These are phyloP conservation scores for Puccinia horiana DNA, from an alignment of 1,284 basidiomycete species.

Conservation along the genomic window DNA sequence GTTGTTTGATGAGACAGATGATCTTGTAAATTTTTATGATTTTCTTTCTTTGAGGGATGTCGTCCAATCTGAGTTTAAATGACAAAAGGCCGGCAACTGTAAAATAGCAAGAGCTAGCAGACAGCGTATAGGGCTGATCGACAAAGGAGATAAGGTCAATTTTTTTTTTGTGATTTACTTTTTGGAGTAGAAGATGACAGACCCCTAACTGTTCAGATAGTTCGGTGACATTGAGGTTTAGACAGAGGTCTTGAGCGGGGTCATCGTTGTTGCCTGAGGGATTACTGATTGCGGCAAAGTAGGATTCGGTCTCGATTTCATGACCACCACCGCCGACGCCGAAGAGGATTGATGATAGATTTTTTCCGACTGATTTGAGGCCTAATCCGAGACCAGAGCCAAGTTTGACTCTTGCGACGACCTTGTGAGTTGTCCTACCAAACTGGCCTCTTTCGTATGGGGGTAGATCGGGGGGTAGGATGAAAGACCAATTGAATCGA, in stretches of 20 bases:
- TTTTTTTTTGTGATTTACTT: background rate
- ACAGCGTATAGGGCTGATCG: conserved; percentile 26
- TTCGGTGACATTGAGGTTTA: conserved; percentile 26
- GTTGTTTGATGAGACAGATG: conserved; percentile 30
- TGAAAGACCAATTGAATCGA: conserved; percentile 31
- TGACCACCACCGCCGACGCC: conserved; percentile 19
- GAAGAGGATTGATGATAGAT: conserved; percentile 28
- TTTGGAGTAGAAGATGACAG: background rate
- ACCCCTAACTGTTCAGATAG: conserved; percentile 36
- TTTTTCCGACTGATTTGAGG: conserved; percentile 29
- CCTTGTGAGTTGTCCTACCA: conserved; percentile 39
- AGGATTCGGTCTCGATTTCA: conserved; percentile 40
- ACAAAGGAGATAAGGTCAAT: background rate
- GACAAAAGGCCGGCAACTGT: conserved; percentile 37
- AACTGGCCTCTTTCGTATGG: conserved; percentile 40
- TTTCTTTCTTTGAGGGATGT: conserved; percentile 31
- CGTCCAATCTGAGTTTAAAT: conserved; percentile 22
- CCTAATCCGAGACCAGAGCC: conserved; percentile 31
- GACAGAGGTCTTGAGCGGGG: background rate
- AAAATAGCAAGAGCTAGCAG: conserved; percentile 43
- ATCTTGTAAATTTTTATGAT: conserved; percentile 42
- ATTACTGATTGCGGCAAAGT: conserved; percentile 35
- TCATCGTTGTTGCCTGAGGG: conserved; percentile 22
- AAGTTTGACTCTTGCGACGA: conserved; percentile 29
- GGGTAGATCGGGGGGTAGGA: conserved; percentile 29